phyloP scores from a whole-genome alignment of 2,329 filamentous ascomycete species.

The Pleurostoma richardsiae region DNA sequence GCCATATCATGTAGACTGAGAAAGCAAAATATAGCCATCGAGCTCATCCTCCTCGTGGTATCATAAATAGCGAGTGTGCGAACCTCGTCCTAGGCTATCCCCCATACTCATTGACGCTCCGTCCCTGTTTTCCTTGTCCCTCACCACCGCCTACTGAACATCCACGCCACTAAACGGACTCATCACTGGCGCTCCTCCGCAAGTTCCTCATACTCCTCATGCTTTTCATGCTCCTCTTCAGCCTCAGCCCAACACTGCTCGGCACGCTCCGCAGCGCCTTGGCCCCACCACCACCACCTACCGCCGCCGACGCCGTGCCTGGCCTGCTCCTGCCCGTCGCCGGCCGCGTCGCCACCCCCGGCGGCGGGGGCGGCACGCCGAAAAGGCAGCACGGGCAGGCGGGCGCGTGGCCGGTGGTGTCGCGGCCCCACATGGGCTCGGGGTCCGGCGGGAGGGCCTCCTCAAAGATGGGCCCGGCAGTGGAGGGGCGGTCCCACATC shows the following conservation, averaged over 20 bases:
- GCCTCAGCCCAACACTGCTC: background rate
- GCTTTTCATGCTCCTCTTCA: slow-evolving; percentile 3
- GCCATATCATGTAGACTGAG: too few relatives aligned
- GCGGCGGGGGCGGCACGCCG: slow-evolving; percentile 1
- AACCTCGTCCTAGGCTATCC: too few relatives aligned
- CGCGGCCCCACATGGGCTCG: slow-evolving; percentile 1
- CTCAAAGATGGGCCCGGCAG: background rate
- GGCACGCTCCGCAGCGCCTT: background rate
- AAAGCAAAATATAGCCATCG: too few relatives aligned
- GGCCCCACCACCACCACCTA: background rate
- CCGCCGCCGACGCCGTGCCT: background rate
- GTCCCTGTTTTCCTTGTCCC: too few relatives aligned
- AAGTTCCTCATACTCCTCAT: background rate
- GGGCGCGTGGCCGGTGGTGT: background rate
- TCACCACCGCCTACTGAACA: too few relatives aligned
- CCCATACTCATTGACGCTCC: too few relatives aligned
- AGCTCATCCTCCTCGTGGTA: too few relatives aligned
- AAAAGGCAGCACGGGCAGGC: slow-evolving; percentile 3
- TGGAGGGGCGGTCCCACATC: slow-evolving; percentile 2
- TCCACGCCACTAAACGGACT: background rate
- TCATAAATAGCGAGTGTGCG: too few relatives aligned
- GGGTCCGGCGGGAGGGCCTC: background rate
- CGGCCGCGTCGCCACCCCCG: background rate
- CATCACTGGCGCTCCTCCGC: background rate
- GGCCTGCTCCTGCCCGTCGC: background rate